Percentiles rank a stretch among this genome's conserved stretches.
Conservation (phyloP, 768 basidiomycete species). For the Trametes maxima region DNA sequence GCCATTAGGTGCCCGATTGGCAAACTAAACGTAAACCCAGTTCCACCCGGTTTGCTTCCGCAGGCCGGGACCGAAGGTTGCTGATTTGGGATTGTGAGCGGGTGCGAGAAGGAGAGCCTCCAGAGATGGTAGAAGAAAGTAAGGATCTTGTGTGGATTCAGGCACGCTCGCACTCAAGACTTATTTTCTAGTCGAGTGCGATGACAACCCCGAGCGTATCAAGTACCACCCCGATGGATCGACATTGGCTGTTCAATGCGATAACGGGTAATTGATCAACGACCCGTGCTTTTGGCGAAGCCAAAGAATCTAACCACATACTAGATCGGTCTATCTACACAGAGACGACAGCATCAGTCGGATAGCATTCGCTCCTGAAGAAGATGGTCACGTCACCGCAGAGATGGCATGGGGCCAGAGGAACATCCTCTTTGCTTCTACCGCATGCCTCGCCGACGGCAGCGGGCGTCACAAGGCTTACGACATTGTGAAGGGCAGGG, state of each 20-base stretch:
- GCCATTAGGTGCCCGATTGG: background rate
- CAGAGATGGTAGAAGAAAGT: background rate
- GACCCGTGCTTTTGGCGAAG: too few relatives aligned
- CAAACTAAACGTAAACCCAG: constrained; percentile 33
- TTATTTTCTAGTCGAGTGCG: constrained; percentile 5
- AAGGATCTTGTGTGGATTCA: background rate
- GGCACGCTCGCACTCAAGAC: background rate
- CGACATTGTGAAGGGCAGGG: constrained; percentile 1
- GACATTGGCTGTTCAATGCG: constrained; percentile 12
- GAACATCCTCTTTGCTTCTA: constrained; percentile 17
- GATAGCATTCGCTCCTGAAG: background rate
- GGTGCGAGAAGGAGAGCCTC: constrained; percentile 23
- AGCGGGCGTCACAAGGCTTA: constrained; percentile 20
- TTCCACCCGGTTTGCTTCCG: constrained; percentile 44
- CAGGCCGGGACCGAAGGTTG: constrained; percentile 48
- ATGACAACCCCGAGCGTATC: constrained; percentile 17
- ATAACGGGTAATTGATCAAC: constrained; percentile 12
- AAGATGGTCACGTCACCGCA: constrained; percentile 12
- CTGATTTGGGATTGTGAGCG: constrained; percentile 44
- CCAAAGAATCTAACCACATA: background rate
- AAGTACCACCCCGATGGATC: constrained; percentile 9
- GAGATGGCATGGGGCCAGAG: constrained; percentile 20
- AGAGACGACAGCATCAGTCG: background rate
- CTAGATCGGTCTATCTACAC: constrained; percentile 5
- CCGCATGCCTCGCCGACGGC: background rate